Conservation (phyloP, 305 asterid species). For the Solanum hybrid region DNA sequence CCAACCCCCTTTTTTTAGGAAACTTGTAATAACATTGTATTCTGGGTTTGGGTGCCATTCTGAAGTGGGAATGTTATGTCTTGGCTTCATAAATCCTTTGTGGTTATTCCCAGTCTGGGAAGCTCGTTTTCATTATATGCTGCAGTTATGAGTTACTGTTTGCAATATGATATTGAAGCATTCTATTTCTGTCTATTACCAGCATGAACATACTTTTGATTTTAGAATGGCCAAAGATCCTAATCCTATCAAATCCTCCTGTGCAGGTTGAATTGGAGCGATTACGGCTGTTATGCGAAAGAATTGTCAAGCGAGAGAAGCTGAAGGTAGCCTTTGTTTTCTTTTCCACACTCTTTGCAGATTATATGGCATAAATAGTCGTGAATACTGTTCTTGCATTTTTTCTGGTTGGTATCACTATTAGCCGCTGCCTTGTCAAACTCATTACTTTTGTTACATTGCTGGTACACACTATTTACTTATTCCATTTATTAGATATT, state of each 20-base stretch:
- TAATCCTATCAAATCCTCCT: background rate
- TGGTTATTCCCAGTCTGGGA: background rate
- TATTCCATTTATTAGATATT: background rate
- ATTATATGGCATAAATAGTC: background rate
- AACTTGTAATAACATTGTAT: background rate
- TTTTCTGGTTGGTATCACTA: background rate
- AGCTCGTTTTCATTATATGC: background rate
- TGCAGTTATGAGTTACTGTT: background rate
- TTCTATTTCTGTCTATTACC: background rate
- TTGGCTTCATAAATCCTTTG: background rate
- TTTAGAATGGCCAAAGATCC: background rate
- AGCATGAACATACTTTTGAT: background rate
- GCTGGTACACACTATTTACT: background rate
- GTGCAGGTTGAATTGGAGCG: slow-evolving; percentile 94
- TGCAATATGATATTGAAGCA: background rate
- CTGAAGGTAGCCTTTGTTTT: slow-evolving; percentile 51
- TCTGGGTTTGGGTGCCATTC: background rate
- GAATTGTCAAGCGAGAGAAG: slow-evolving; percentile 88
- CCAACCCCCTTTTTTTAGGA: background rate
- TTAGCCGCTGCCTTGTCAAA: background rate
- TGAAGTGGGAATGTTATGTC: background rate
- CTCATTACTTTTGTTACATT: background rate
- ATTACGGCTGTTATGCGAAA: slow-evolving; percentile 91
- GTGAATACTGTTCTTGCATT: background rate
- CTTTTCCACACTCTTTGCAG: background rate